A percentile compares a stretch with the other conserved stretches of the same genome.
Conservation (phyloP, 306 rosid species). For the Pyrus bretschneideri region DNA sequence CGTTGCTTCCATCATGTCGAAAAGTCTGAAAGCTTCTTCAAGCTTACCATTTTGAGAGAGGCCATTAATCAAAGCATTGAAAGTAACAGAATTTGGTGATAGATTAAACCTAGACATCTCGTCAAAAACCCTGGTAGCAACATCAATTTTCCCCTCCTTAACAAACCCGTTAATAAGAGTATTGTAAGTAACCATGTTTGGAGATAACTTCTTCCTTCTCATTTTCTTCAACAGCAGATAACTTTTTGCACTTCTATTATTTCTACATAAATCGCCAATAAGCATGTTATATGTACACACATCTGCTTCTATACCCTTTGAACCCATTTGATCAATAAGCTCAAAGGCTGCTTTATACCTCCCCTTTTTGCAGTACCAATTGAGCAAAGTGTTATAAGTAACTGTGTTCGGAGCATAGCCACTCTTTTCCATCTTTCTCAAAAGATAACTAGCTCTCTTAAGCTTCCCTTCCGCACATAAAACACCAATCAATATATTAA, state of each 20-base stretch:
- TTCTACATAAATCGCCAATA: slow-evolving; percentile 58
- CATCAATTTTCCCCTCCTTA: slow-evolving; percentile 60
- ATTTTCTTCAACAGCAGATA: slow-evolving; percentile 62
- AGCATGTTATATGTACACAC: slow-evolving; percentile 72
- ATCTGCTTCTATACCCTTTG: slow-evolving; percentile 62
- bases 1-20: slow-evolving; percentile 46
- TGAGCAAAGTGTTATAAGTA: slow-evolving; percentile 68
- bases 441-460: slow-evolving; percentile 43
- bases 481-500: slow-evolving; percentile 53
- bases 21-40: slow-evolving; percentile 50
- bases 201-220: slow-evolving; percentile 58
- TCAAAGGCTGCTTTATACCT: slow-evolving; percentile 49
- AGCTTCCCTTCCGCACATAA: slow-evolving; percentile 58
- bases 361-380: slow-evolving; percentile 69
- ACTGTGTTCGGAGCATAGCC: slow-evolving; percentile 49
- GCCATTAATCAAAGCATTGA: slow-evolving; percentile 55
- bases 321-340: slow-evolving; percentile 57
- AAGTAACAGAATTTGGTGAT: slow-evolving; percentile 47
- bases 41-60: slow-evolving; percentile 38
- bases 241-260: slow-evolving; percentile 55
- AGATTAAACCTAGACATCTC: slow-evolving; percentile 48
- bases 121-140: slow-evolving; percentile 58
- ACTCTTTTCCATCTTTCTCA: slow-evolving; percentile 58
- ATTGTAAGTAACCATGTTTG: slow-evolving; percentile 58
- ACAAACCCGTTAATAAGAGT: slow-evolving; percentile 67